These are phyloP conservation scores for Abortiporus biennis DNA, from an alignment of 1,284 basidiomycete genomes.

Conservation along the genomic window DNA sequence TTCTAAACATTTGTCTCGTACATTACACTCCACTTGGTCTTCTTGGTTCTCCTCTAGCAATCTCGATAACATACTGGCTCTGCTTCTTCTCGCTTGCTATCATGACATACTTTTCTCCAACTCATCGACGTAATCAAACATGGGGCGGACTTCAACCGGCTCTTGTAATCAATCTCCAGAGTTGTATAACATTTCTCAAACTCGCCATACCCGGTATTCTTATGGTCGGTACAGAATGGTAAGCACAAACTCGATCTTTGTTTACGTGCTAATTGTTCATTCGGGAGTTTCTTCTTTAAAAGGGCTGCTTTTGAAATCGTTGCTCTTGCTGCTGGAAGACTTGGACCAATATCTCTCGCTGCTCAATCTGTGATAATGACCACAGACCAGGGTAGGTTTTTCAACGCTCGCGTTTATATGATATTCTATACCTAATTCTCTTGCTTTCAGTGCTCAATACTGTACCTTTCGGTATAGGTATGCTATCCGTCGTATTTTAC, in stretches of 20 bases:
- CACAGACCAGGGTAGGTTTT: slow-evolving; percentile 59
- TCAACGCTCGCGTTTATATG: no score
- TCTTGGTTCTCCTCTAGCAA: slow-evolving; percentile 57
- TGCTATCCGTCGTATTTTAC: slow-evolving; percentile 4
- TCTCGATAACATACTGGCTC: slow-evolving; percentile 67
- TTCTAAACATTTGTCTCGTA: slow-evolving; percentile 51
- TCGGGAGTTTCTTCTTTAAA: slow-evolving; percentile 1
- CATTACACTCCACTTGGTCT: slow-evolving; percentile 57
- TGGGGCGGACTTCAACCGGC: slow-evolving; percentile 55
- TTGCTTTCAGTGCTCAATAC: slow-evolving; percentile 59
- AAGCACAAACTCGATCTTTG: slow-evolving; percentile 13
- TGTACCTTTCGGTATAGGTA: slow-evolving; percentile 61
- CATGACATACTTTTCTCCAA: slow-evolving; percentile 41
- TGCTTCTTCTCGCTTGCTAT: slow-evolving; percentile 50
- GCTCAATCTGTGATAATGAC: slow-evolving; percentile 81
- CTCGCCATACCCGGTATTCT: slow-evolving; percentile 69
- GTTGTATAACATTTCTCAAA: slow-evolving; percentile 50
- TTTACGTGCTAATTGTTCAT: not conserved
- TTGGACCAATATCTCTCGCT: slow-evolving; percentile 61
- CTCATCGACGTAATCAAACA: slow-evolving; percentile 49
- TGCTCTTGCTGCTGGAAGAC: slow-evolving; percentile 65
- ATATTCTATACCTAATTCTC: slow-evolving; percentile 9
- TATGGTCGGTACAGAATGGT: slow-evolving; percentile 80
- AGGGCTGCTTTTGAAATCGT: slow-evolving; percentile 81
- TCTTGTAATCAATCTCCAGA: slow-evolving; percentile 39